Evolutionary conservation across 805 yeast genomes (phyloP), one percentile per base, ranked within the genome.

Genomic region (Pichia cabralensis): DNA sequence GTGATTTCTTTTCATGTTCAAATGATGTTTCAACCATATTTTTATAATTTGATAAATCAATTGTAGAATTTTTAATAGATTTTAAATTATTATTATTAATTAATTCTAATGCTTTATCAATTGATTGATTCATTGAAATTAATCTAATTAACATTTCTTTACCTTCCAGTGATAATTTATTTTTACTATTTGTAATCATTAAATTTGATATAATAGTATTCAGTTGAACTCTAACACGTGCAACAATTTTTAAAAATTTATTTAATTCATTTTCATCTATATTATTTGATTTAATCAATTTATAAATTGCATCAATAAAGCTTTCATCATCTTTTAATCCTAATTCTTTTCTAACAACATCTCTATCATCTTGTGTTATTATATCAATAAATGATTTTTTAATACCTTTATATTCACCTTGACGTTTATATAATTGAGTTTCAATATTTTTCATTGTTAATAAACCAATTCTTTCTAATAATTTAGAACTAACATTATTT

Each of bases 371-470:
- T 18, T 57, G 44, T 28, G 44, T 33, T 15, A 41, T 24, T 5
- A 41, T 22, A 11, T 35, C 36, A 24, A 28, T 14, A 18, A 45
- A 29, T n/a, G 34, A 27, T 20, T 26, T 41, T n/a, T 35, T 22
- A 5, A 30, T 26, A 19, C 30, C 36, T 9, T 34, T 22, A 19
- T 29, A 17, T 16, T 32, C 30, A 20, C 36, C 35, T 22, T 26
- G 28, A 12, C 25, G 31, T 15, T 29, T 36, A 34, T 41, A 40
- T 35, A 78, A 57, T 34, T 68, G 63, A 16, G 60, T 53, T 46
- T 80, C 85, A 79, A 86, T 78, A 54, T 88, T 88, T 47, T 80
- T 71, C 78, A 88, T 77, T 31, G 92, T 71, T 46, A 80, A 76
- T 28, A 82, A 66, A 1, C 94, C 92, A 39, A 86, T 71, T 47